phyloP scores from a whole-genome alignment of 441 rosid genomes.

The Croton setiger region DNA sequence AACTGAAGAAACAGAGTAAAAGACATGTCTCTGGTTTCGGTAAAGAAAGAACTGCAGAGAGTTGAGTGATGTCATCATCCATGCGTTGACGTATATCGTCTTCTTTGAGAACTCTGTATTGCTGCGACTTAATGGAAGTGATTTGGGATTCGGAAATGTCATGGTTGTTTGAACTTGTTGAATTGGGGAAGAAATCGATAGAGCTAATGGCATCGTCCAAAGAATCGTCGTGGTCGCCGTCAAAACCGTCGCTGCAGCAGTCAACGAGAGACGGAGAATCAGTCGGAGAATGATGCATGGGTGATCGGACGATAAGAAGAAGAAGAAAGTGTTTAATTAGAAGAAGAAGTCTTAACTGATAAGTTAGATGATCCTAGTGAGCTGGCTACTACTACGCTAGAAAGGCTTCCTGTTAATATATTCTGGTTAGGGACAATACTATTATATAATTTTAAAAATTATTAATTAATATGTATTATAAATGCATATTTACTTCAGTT shows the following conservation, averaged over 20 bases:
- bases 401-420: too few species aligned
- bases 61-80: slow-evolving; percentile 1
- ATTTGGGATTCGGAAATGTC: neutral
- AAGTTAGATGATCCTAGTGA: too few species aligned
- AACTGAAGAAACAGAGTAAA: slow-evolving; percentile 26
- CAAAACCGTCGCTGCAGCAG: slow-evolving; percentile 15
- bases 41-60: slow-evolving; percentile 17
- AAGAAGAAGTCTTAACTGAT: neutral
- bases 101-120: slow-evolving; percentile 14
- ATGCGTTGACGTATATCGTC: slow-evolving; percentile 21
- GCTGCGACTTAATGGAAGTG: neutral
- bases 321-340: neutral
- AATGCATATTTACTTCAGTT: too few species aligned
- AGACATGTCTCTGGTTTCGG: slow-evolving; percentile 22
- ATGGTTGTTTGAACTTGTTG: neutral
- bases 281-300: neutral
- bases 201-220: neutral
- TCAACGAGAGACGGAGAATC: slow-evolving; percentile 16
- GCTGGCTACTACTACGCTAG: too few species aligned
- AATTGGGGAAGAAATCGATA: neutral
- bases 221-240: neutral
- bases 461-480: too few species aligned
- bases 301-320: neutral
- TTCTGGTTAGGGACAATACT: too few species aligned
- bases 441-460: too few species aligned